A percentile compares a stretch with the other conserved stretches of the same genome.
These are phyloP conservation scores for Volvariella volvacea DNA, from an alignment of 1,284 basidiomycete genomes.

Conservation along the genomic window DNA sequence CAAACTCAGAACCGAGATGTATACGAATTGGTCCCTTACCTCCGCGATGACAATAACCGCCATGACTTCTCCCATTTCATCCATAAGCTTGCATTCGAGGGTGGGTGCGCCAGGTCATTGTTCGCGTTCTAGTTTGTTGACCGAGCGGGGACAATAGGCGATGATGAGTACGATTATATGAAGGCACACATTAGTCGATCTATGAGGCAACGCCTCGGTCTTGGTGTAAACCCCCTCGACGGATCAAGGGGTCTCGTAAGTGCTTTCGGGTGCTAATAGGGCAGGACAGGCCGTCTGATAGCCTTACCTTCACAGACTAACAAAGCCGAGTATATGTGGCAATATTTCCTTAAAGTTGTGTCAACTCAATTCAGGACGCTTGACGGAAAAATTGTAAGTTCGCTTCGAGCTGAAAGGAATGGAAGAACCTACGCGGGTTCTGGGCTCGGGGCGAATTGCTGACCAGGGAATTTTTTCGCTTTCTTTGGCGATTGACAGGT, in stretches of 20 bases:
- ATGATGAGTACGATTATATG: constrained; percentile 68
- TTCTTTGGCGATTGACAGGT: constrained; percentile 34
- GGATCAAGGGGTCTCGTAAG: constrained; percentile 56
- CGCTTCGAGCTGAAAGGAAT: constrained; percentile 3
- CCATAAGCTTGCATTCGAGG: constrained; percentile 78
- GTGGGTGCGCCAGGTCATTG: constrained; percentile 18
- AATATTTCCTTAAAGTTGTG: constrained; percentile 97
- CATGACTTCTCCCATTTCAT: constrained; percentile 95
- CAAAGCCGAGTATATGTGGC: constrained; percentile 85
- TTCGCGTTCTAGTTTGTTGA: neutral
- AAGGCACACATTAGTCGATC: constrained; percentile 57
- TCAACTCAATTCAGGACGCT: constrained; percentile 85
- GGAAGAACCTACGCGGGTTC: no score
- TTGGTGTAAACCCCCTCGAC: constrained; percentile 77
- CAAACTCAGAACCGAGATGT: constrained; percentile 79
- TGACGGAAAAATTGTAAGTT: constrained; percentile 55
- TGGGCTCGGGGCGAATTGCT: no score
- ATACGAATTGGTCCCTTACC: constrained; percentile 96
- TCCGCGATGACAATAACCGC: constrained; percentile 78
- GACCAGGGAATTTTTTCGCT: no score
- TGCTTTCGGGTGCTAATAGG: constrained; percentile 8
- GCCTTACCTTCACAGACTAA: constrained; percentile 37
- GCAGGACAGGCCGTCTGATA: no score
- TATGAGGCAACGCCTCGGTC: constrained; percentile 74
- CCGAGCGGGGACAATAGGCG: constrained; percentile 35